Conservation (phyloP, 2,329 filamentous ascomycete genomes). For the Penicillium sp. region DNA sequence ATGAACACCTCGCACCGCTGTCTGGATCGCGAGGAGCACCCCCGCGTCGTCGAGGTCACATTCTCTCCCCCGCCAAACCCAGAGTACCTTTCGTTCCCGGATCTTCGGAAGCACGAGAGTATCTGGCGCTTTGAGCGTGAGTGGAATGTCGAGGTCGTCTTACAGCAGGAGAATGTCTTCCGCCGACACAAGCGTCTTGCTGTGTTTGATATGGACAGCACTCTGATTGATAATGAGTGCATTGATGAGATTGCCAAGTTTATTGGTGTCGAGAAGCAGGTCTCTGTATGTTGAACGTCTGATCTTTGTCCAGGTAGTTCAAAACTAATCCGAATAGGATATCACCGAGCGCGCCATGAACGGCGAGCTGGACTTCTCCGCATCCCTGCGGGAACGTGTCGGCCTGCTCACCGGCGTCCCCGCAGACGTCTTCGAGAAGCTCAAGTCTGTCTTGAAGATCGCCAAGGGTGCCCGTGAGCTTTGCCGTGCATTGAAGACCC, state of each 20-base stretch:
- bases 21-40: slow-evolving; percentile 50
- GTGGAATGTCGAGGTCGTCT: slow-evolving; percentile 83
- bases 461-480: slow-evolving; percentile 79
- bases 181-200: slow-evolving; percentile 80
- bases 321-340: slow-evolving; percentile 43
- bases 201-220: slow-evolving; percentile 99
- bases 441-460: slow-evolving; percentile 74
- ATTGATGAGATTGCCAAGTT: slow-evolving; percentile 92
- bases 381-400: slow-evolving; percentile 78
- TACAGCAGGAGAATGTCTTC: slow-evolving; percentile 74
- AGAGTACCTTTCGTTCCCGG: slow-evolving; percentile 57
- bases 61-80: slow-evolving; percentile 54
- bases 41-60: slow-evolving; percentile 55
- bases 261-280: slow-evolving; percentile 77
- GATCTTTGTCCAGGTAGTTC: neutral
- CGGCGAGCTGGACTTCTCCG: slow-evolving; percentile 89
- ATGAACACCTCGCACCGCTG: slow-evolving; percentile 51
- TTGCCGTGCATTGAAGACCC: slow-evolving; percentile 69
- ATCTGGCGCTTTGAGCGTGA: slow-evolving; percentile 83
- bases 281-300: slow-evolving; percentile 56
- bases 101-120: slow-evolving; percentile 76
- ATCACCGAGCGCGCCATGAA: slow-evolving; percentile 96
- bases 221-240: slow-evolving; percentile 94
- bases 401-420: slow-evolving; percentile 79
- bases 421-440: slow-evolving; percentile 73